A percentile compares a stretch with the other conserved stretches of the same genome.
Conservation (phyloP, 2,329 filamentous ascomycete genomes). For the Hypoxylon sp. region DNA sequence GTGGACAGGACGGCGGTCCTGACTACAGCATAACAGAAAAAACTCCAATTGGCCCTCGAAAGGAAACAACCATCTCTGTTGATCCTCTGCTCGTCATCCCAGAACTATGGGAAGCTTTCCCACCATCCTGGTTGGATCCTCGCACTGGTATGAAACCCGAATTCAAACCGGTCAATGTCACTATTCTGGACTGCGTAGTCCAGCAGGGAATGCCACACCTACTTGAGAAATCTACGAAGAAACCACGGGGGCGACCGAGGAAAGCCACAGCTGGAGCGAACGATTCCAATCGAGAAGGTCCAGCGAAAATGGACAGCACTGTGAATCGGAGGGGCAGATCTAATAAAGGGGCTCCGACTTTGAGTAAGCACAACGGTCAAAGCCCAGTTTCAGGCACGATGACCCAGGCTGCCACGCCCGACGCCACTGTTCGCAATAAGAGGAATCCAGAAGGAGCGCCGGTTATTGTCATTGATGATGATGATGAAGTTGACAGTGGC, state of each 20-base stretch:
- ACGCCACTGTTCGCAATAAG: neutral
- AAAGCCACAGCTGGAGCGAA: neutral
- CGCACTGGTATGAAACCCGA: neutral
- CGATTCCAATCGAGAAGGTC: neutral
- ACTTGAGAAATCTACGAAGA: constrained; percentile 4
- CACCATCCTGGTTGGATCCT: constrained; percentile 23
- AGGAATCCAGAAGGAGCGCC: neutral
- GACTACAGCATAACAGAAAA: constrained; percentile 28
- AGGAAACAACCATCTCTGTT: constrained; percentile 23
- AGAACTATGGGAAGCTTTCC: constrained; percentile 32
- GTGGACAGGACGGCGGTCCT: constrained; percentile 3
- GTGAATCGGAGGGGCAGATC: neutral
- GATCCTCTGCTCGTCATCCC: constrained; percentile 40
- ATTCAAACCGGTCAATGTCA: constrained; percentile 13
- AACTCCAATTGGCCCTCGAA: constrained; percentile 20
- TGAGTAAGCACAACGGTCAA: neutral
- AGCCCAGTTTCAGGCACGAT: neutral
- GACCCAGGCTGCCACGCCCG: neutral
- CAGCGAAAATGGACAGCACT: neutral
- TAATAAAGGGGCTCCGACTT: neutral
- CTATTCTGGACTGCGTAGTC: constrained; percentile 27
- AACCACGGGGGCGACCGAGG: constrained; percentile 11
- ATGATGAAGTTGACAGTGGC: neutral
- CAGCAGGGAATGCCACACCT: constrained; percentile 17
- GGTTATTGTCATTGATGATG: constrained; percentile 2